phyloP scores from a whole-genome alignment of 805 yeast species.

The Kuraishia ogatae region DNA sequence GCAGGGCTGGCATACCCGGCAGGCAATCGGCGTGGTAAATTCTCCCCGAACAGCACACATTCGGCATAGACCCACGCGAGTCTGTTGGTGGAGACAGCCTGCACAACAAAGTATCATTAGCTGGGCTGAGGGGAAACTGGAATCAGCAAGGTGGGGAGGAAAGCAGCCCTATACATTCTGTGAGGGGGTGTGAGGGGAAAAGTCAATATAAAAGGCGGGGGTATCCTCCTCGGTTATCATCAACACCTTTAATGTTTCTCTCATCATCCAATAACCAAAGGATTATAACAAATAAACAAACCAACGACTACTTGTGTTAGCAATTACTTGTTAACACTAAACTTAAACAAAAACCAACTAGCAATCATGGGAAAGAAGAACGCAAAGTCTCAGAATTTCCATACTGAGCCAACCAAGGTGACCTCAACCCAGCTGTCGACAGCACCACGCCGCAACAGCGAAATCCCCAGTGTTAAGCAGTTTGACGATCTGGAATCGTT shows the following conservation, averaged over 20 bases:
- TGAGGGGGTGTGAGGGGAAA: not conserved
- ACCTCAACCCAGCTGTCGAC: not conserved
- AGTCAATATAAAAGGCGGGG: not conserved
- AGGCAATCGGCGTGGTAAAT: too few species aligned
- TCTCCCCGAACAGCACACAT: too few species aligned
- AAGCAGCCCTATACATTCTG: not conserved
- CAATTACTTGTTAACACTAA: not conserved
- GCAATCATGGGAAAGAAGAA: conserved; percentile 1
- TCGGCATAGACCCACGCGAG: too few species aligned
- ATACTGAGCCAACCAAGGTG: conserved; percentile 3
- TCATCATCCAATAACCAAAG: not conserved
- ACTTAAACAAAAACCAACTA: not conserved
- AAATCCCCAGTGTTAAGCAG: conserved; percentile 11
- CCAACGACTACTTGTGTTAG: not conserved
- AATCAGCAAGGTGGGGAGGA: not conserved
- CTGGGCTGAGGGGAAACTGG: not conserved
- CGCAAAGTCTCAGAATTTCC: not conserved
- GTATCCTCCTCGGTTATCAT: not conserved
- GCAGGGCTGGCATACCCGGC: not conserved
- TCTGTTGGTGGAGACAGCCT: too few species aligned
- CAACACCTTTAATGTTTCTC: too few species aligned
- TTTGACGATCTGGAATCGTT: conserved; percentile 57
- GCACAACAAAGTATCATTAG: too few species aligned
- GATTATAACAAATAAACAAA: not conserved
- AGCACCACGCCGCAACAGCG: not conserved